Evolutionary conservation across 306 rosid species (phyloP).

Genomic region (Gastrolobium villosum): DNA sequence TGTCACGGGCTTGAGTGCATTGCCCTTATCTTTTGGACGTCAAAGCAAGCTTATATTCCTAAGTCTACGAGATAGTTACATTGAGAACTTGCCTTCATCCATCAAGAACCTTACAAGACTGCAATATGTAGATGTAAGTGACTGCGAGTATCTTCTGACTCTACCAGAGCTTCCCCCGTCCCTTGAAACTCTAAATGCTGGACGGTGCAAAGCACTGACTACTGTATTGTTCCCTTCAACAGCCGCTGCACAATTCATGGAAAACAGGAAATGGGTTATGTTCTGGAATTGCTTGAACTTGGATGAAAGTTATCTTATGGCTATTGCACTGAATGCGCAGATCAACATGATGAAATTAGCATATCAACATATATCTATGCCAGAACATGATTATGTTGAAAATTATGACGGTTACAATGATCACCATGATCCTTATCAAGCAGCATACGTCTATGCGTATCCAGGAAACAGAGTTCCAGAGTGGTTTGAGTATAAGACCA

Average conservation of each 20-base stretch:
- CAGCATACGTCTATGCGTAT: background rate
- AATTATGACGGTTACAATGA: background rate
- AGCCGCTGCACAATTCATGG: background rate
- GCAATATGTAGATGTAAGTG: background rate
- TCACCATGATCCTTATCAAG: background rate
- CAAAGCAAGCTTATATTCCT: constrained; percentile 27
- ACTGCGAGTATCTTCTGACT: background rate
- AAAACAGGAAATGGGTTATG: background rate
- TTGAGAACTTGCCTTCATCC: constrained; percentile 5
- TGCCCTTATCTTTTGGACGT: constrained; percentile 7
- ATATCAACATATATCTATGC: background rate
- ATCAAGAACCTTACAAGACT: background rate
- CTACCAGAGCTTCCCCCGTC: constrained; percentile 30
- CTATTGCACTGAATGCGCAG: constrained; percentile 25
- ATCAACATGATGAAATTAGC: constrained; percentile 12
- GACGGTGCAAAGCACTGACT: background rate
- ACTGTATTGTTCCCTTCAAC: constrained; percentile 12
- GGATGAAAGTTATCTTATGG: background rate
- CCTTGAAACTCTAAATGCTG: background rate
- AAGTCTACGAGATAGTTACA: background rate
- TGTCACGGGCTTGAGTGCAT: background rate
- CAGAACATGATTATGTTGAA: background rate
- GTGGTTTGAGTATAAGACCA: constrained; percentile 1
- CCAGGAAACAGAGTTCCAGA: background rate
- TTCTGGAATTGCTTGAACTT: constrained; percentile 34